Conservation (phyloP, 495 filamentous ascomycete species). For the Tuber calosporum region DNA sequence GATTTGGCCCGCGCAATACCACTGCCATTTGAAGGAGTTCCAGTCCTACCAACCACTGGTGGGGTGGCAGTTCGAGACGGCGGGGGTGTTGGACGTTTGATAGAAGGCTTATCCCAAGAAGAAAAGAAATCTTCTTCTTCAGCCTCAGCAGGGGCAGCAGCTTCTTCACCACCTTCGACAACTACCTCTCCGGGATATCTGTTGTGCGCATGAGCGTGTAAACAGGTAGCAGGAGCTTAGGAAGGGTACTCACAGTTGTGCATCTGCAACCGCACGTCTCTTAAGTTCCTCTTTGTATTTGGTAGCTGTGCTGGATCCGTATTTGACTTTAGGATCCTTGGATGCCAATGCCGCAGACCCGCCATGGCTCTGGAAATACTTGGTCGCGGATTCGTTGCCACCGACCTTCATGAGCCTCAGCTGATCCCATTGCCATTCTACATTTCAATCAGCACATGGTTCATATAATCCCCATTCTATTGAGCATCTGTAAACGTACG, state of each 20-base stretch:
- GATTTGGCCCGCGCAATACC: constrained; percentile 68
- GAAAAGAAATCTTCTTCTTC: constrained; percentile 98
- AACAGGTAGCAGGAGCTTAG: constrained; percentile 3
- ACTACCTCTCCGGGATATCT: constrained; percentile 83
- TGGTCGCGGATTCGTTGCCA: constrained; percentile 95
- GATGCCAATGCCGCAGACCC: constrained; percentile 86
- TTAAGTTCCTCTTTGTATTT: constrained; percentile 97
- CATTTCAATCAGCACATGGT: constrained; percentile 13
- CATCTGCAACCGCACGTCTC: constrained; percentile 70
- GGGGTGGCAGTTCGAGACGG: constrained; percentile 85
- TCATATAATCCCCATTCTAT: background rate
- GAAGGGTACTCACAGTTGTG: constrained; percentile 58
- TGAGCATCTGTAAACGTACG: constrained; percentile 54
- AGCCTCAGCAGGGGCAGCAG: constrained; percentile 64
- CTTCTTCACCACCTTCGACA: constrained; percentile 68
- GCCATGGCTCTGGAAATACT: constrained; percentile 93
- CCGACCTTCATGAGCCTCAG: constrained; percentile 97
- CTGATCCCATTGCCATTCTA: constrained; percentile 99
- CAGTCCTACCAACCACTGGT: constrained; percentile 71
- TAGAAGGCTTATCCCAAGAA: constrained; percentile 94
- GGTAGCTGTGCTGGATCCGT: constrained; percentile 76
- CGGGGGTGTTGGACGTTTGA: constrained; percentile 93
- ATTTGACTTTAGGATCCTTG: constrained; percentile 94
- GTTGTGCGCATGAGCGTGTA: constrained; percentile 25
- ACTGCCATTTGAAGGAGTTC: constrained; percentile 62